Evolutionary conservation across 805 yeast genomes (phyloP).

Genomic region (Kregervanrija fluxuum): DNA sequence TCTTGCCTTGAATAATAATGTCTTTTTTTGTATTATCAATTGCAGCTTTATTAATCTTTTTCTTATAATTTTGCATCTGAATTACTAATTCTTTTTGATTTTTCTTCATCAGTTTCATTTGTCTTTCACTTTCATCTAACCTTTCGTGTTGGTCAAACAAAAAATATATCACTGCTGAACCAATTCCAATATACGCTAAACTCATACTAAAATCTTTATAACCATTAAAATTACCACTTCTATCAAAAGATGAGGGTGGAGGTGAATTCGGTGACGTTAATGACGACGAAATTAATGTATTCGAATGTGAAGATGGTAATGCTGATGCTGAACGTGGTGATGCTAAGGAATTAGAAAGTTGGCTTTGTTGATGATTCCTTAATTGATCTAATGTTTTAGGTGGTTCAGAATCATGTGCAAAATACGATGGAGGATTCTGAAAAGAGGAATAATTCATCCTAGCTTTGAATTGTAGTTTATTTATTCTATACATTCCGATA

Average conservation of each 20-base stretch:
- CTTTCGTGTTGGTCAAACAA: conserved; percentile 16
- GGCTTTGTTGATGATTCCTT: conserved; percentile 10
- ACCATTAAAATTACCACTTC: neutral
- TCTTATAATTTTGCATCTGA: conserved; percentile 42
- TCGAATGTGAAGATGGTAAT: neutral
- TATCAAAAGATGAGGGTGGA: neutral
- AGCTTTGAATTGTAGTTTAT: neutral
- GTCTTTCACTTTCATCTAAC: conserved; percentile 19
- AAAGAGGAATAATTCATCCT: neutral
- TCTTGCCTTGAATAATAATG: conserved; percentile 45
- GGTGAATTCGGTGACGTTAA: neutral
- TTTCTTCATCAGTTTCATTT: conserved; percentile 17
- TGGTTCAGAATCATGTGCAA: conserved; percentile 16
- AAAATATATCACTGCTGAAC: conserved; percentile 4
- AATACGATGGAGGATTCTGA: conserved; percentile 16
- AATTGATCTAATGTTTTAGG: conserved; percentile 24
- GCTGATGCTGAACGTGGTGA: neutral
- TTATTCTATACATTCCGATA: neutral
- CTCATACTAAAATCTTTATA: conserved; percentile 8
- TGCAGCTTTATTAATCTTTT: conserved; percentile 45
- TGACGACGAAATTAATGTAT: neutral
- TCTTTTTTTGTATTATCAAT: conserved; percentile 43
- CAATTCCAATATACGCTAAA: conserved; percentile 9
- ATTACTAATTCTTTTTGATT: conserved; percentile 34
- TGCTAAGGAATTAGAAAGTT: neutral